phyloP scores from a whole-genome alignment of 345 rosid genomes.

The Corchorus capsularis region DNA sequence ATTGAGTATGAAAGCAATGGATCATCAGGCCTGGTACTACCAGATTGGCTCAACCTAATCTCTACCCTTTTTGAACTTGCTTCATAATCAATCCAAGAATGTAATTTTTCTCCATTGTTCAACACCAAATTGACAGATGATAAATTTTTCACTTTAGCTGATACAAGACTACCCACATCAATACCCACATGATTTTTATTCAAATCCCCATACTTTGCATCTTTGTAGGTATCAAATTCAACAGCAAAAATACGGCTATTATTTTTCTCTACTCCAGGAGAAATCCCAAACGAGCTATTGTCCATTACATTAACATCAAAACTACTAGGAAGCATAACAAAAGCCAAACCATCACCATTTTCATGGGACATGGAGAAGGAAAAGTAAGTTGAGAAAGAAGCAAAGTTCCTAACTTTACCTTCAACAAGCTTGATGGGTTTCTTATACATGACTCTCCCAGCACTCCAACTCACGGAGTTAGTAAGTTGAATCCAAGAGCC shows the following conservation, averaged over 20 bases:
- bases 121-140: conserved; percentile 38
- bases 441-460: conserved; percentile 64
- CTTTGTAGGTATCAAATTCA: conserved; percentile 52
- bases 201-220: conserved; percentile 41
- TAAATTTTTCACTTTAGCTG: conserved; percentile 44
- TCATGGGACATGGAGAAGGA: conserved; percentile 55
- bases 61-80: conserved; percentile 63
- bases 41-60: conserved; percentile 55
- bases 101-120: conserved; percentile 48
- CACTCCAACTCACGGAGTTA: conserved; percentile 41
- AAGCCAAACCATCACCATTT: conserved; percentile 63
- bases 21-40: conserved; percentile 42
- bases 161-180: conserved; percentile 49
- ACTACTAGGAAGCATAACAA: conserved; percentile 59
- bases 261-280: conserved; percentile 33
- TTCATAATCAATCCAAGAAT: conserved; percentile 68
- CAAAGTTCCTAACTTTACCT: conserved; percentile 45
- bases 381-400: conserved; percentile 65
- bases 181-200: conserved; percentile 55
- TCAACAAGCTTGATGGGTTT: conserved; percentile 61
- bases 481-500: conserved; percentile 67
- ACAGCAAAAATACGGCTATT: conserved; percentile 41
- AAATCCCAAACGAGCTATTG: conserved; percentile 50
- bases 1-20: conserved; percentile 48
- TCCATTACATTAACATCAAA: conserved; percentile 36